Evolutionary conservation across 352 stramenopile genomes (phyloP).

Genomic region (Phytophthora citricola): DNA sequence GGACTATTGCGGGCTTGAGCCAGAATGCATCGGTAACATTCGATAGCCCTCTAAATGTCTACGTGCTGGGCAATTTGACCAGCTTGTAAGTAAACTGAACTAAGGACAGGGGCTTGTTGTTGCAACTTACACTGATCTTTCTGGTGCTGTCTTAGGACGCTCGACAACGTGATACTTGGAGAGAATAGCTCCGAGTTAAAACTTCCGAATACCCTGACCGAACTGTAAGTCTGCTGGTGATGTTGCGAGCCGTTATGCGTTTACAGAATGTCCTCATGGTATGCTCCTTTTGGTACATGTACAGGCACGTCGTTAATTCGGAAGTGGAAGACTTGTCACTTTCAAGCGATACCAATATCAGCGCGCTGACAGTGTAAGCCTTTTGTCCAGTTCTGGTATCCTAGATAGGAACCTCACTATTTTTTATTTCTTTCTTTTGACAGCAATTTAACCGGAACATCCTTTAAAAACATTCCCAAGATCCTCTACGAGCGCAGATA

Average conservation of each 20-base stretch:
- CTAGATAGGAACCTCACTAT: too few species aligned
- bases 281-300: neutral
- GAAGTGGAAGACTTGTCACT: neutral
- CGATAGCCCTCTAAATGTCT: too few species aligned
- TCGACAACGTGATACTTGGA: neutral
- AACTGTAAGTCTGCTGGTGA: too few species aligned
- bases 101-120: too few species aligned
- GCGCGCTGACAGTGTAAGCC: neutral
- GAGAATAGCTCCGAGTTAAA: too few species aligned
- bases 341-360: neutral
- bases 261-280: neutral
- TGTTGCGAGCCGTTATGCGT: too few species aligned
- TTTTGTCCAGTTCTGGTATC: too few species aligned
- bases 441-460: constrained; percentile 9
- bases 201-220: too few species aligned
- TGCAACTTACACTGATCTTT: too few species aligned
- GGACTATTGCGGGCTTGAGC: neutral
- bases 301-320: neutral
- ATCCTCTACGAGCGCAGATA: constrained; percentile 10
- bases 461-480: constrained; percentile 1
- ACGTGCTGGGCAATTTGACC: too few species aligned
- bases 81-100: neutral
- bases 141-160: neutral
- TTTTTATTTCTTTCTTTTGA: neutral
- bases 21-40: too few species aligned